Conservation (phyloP, 2,329 filamentous ascomycete genomes). For the Phaeosphaeriaceae sp. region DNA sequence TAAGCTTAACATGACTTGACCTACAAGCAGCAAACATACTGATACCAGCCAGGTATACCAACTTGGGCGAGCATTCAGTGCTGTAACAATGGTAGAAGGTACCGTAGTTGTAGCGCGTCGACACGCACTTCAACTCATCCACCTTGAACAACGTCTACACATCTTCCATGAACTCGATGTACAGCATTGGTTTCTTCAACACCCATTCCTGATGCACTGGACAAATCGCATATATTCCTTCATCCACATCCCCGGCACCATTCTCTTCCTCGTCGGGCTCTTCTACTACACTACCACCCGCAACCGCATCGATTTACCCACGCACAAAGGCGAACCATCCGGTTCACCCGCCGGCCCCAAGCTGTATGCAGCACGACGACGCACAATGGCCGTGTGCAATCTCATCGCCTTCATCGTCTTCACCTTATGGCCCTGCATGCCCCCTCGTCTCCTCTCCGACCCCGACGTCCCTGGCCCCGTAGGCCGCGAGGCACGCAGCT, state of each 20-base stretch:
- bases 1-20: slow-evolving; percentile 50
- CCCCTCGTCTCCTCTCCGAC: slow-evolving; percentile 63
- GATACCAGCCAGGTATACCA: slow-evolving; percentile 67
- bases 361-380: slow-evolving; percentile 62
- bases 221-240: slow-evolving; percentile 78
- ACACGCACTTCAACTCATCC: slow-evolving; percentile 72
- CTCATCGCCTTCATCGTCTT: slow-evolving; percentile 65
- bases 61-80: slow-evolving; percentile 73
- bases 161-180: slow-evolving; percentile 70
- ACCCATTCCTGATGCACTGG: slow-evolving; percentile 66
- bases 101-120: slow-evolving; percentile 72
- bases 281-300: slow-evolving; percentile 74
- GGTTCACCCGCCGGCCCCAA: slow-evolving; percentile 56
- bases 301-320: slow-evolving; percentile 55
- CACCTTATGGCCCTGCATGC: slow-evolving; percentile 67
- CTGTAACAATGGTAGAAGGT: slow-evolving; percentile 69
- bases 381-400: slow-evolving; percentile 65
- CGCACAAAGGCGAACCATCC: slow-evolving; percentile 33
- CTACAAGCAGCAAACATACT: neutral
- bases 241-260: slow-evolving; percentile 79
- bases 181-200: slow-evolving; percentile 63
- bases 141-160: slow-evolving; percentile 67
- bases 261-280: slow-evolving; percentile 70
- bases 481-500: slow-evolving; percentile 65
- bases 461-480: slow-evolving; percentile 59